phyloP scores from a whole-genome alignment of 1,284 basidiomycete species.

The Cutaneotrichosporon dermatis region DNA sequence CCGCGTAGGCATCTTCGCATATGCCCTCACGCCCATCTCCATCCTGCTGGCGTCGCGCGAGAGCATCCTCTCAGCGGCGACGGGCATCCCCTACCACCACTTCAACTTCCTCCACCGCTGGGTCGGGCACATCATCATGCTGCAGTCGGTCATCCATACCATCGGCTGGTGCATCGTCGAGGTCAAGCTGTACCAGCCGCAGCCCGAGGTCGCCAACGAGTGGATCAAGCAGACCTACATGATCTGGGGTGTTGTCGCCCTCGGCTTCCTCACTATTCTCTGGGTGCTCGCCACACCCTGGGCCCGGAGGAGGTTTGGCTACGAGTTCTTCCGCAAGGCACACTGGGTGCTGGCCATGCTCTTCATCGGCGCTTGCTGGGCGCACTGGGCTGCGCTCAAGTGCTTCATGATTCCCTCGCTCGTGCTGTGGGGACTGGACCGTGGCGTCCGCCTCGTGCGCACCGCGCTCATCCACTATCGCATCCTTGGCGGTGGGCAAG shows the following conservation, averaged over 20 bases:
- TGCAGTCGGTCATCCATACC: conserved; percentile 29
- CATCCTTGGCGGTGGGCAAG: conserved; percentile 25
- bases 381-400: conserved; percentile 30
- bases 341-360: conserved; percentile 37
- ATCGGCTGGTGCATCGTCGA: conserved; percentile 36
- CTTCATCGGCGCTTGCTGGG: conserved; percentile 36
- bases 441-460: conserved; percentile 24
- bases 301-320: conserved; percentile 25
- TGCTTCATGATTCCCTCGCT: conserved; percentile 36
- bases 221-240: conserved; percentile 35
- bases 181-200: conserved; percentile 32
- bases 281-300: conserved; percentile 27
- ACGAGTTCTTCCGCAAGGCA: conserved; percentile 37
- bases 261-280: conserved; percentile 26
- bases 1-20: conserved; percentile 31
- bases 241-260: conserved; percentile 33
- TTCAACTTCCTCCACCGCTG: conserved; percentile 50
- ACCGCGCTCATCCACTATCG: conserved; percentile 33
- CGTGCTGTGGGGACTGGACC: conserved; percentile 29
- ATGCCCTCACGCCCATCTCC: conserved; percentile 33
- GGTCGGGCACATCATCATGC: conserved; percentile 36
- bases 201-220: conserved; percentile 22
- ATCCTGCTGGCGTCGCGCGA: conserved; percentile 33
- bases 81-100: conserved; percentile 35
- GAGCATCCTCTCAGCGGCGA: conserved; percentile 27